Evolutionary conservation across 768 basidiomycete species (phyloP), one percentile per base, ranked within the genome.

Genomic region (Hortiboletus campestris): DNA sequence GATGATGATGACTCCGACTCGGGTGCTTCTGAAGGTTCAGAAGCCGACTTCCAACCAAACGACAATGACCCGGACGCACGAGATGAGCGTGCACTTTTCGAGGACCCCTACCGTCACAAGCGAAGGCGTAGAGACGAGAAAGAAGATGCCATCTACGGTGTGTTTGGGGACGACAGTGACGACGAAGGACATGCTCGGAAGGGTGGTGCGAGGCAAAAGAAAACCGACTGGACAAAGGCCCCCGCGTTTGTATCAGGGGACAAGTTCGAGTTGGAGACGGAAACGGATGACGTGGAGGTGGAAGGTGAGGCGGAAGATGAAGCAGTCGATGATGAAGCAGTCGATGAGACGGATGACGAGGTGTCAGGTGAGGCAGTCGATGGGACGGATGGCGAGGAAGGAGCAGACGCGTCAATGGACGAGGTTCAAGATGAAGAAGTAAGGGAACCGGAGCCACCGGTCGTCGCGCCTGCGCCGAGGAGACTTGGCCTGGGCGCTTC

Each of bases 1-100:
- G 89, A 91, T 51, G 86, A 85, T 41, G 83, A 73, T 55, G 81
- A 88, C 68, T 85, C 85, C 0, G 87, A 90, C 68, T 88, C 89
- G 8, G 85, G 87, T 67, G 86, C 88, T 12, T 85, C 84, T 46
- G 74, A 76, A 25, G 80, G 69, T 41, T 87, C 85, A 13, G 81
- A 78, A 38, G 78, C 81, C 14, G 77, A 74, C 19, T 80, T 79
- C 45, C 78, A 78, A 42, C 65, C 66, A n/a, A 74, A 76, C 57
- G 78, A 80, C 54, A 67, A 74, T 32, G 80, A 87, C 62, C 81
- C 83, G 4, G 86, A 88, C 65, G 77, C 77, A 13, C 79, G 82
- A 34, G 92, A 83, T 34, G 91, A 92, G 67, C 86, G 86, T 11
- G 82, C 80, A 34, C 80, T 91, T 9, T 91, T 91, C 68, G 80